Percentiles rank a stretch among this genome's conserved stretches.
phyloP scores from a whole-genome alignment of 1,284 basidiomycete genomes.

The Cronartium ribicola region DNA sequence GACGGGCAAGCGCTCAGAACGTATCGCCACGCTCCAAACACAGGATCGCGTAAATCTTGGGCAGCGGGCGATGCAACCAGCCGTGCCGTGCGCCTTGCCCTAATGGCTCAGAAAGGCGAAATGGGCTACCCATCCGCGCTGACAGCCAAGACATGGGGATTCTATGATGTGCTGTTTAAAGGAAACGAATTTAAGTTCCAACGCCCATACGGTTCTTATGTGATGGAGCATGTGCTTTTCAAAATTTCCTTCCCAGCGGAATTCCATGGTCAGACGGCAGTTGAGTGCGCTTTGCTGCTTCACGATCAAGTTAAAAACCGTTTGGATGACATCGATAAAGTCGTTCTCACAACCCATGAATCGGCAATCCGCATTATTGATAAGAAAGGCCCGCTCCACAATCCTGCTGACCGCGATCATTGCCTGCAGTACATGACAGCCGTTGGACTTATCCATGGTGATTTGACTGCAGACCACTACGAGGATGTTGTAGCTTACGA shows the following conservation, averaged over 20 bases:
- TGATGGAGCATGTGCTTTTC: slow-evolving; percentile 96
- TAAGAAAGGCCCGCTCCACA: slow-evolving; percentile 84
- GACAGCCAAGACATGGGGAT: slow-evolving; percentile 90
- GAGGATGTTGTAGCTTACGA: slow-evolving; percentile 72
- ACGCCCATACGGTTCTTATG: slow-evolving; percentile 75
- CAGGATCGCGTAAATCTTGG: slow-evolving; percentile 89
- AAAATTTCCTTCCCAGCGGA: slow-evolving; percentile 86
- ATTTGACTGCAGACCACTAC: slow-evolving; percentile 81
- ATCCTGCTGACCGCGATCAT: slow-evolving; percentile 80
- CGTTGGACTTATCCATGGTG: slow-evolving; percentile 77
- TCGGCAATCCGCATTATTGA: slow-evolving; percentile 83
- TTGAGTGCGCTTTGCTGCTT: slow-evolving; percentile 74
- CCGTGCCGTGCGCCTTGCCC: slow-evolving; percentile 82
- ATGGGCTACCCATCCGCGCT: slow-evolving; percentile 85
- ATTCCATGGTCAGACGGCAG: slow-evolving; percentile 85
- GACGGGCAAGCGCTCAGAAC: slow-evolving; percentile 89
- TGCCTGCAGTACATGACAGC: slow-evolving; percentile 79
- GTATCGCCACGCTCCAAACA: slow-evolving; percentile 91
- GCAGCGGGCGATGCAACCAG: slow-evolving; percentile 90
- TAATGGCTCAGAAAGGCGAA: slow-evolving; percentile 85
- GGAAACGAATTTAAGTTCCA: slow-evolving; percentile 88
- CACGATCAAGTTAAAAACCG: slow-evolving; percentile 76
- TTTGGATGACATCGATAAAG: slow-evolving; percentile 82
- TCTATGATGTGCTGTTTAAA: slow-evolving; percentile 95
- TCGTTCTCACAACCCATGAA: slow-evolving; percentile 85